Evolutionary conservation across 176 grass and related monocot genomes (phyloP).

Genomic region (Miscanthus lutarioriparius): DNA sequence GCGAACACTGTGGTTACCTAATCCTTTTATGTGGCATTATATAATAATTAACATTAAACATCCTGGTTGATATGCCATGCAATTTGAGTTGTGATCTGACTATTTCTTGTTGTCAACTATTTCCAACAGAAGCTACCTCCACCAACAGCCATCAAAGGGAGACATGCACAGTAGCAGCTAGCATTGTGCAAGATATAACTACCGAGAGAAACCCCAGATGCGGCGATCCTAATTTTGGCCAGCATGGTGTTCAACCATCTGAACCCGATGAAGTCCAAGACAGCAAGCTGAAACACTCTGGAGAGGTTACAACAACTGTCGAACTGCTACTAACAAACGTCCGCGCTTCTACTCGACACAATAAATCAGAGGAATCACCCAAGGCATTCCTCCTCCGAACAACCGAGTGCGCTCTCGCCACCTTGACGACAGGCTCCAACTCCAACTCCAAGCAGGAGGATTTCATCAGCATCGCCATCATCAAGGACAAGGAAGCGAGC

Average conservation of each 20-base stretch:
- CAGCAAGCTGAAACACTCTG: constrained; percentile 15
- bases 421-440: constrained; percentile 2
- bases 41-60: neutral
- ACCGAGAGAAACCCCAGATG: constrained; percentile 18
- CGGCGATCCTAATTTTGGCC: neutral
- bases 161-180: neutral
- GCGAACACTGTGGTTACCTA: neutral
- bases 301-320: constrained; percentile 43
- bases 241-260: neutral
- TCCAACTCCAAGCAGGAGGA: neutral
- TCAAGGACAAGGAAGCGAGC: constrained; percentile 21
- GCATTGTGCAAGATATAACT: neutral
- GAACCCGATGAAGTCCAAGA: constrained; percentile 14
- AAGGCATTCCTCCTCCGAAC: constrained; percentile 47
- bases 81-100: constrained; percentile 4
- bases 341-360: neutral
- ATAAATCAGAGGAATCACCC: neutral
- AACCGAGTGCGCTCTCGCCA: constrained; percentile 34
- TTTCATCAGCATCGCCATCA: neutral
- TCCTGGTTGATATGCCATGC: neutral
- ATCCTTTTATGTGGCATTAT: neutral
- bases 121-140: constrained; percentile 30
- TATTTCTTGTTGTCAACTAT: neutral
- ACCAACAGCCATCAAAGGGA: neutral
- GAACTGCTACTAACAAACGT: constrained; percentile 64